Evolutionary conservation across 2,329 filamentous ascomycete species (phyloP), one percentile per base, ranked within the genome.

Genomic region (Colletotrichum caudatum): DNA sequence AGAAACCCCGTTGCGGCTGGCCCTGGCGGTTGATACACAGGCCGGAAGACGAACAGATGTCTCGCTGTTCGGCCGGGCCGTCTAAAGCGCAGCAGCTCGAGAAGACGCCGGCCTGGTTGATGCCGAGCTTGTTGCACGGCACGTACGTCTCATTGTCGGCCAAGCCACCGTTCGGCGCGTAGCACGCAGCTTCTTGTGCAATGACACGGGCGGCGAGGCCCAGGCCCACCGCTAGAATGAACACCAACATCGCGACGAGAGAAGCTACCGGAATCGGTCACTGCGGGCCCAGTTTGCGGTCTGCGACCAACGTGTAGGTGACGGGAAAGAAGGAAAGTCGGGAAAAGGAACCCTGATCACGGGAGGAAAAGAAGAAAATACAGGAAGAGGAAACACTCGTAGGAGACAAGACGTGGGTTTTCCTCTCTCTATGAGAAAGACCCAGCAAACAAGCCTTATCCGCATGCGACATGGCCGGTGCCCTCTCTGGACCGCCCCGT

Each of bases 81-180:
- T 78, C 77, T 1, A 80, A 70, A 16, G 74, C 74, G 62, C 79
- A 80, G 51, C 79, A 80, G 57, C 75, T 78, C 1, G 79, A 80
- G 57, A 76, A 75, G 44, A 79, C 73, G 51, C 77, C 78, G 2
- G 69, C 59, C 69, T 78, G 75, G 20, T 73, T 74, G 59, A 79
- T 78, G 11, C 78, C 78, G 14, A 79, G 76, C 64, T 79, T 79
- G 69, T 80, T 80, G 71, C 78, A 80, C 1, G 78, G 77, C 6
- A 79, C 76, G 57, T 78, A 76, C 2, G 75, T 78, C 16, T 76
- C 73, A 1, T 72, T 72, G 66, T 79, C 76, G 26, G 77, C 78
- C 11, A 74, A 12, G 18, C 71, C 65, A 41, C 78, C 78, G 35
- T 80, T 76, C 3, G 78, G 78, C 5, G 78, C 78, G 61, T 74